Evolutionary conservation across 768 basidiomycete species (phyloP).

Genomic region (Mycena rebaudengoi): DNA sequence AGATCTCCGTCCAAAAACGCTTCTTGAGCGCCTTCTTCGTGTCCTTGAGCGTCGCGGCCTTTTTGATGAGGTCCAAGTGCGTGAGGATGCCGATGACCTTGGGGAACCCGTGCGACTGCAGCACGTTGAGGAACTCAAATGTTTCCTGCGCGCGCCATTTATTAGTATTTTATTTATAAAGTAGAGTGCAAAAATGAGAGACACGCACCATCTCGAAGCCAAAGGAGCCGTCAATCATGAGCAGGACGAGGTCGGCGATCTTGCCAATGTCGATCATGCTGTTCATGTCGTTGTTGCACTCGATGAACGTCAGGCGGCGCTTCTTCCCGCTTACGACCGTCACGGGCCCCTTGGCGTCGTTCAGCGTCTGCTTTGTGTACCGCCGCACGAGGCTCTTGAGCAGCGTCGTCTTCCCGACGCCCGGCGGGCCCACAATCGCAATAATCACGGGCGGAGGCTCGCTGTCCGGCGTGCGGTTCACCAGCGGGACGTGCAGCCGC

Average conservation of each 20-base stretch:
- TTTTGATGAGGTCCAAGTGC: conserved; percentile 97
- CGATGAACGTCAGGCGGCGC: conserved; percentile 92
- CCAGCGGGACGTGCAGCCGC: conserved; percentile 93
- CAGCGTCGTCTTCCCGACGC: conserved; percentile 96
- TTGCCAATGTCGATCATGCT: conserved; percentile 99
- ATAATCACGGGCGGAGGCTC: conserved; percentile 94
- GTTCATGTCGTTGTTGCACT: conserved; percentile 97
- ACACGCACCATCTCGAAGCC: conserved; percentile 95
- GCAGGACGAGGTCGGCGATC: conserved; percentile 92
- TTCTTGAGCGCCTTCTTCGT: conserved; percentile 97
- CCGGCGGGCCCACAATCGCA: conserved; percentile 94
- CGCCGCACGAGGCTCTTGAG: conserved; percentile 90
- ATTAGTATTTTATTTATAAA: background rate
- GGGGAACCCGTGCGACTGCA: conserved; percentile 97
- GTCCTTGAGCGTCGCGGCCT: conserved; percentile 80
- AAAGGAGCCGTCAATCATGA: conserved; percentile 98
- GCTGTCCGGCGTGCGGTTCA: conserved; percentile 92
- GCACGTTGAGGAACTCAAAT: conserved; percentile 97
- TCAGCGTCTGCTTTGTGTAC: conserved; percentile 93
- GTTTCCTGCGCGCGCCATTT: too few relatives aligned
- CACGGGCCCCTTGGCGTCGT: conserved; percentile 90
- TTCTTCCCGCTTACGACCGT: conserved; percentile 96
- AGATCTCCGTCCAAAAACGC: conserved; percentile 99
- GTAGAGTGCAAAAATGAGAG: background rate
- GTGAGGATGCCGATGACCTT: conserved; percentile 97